Evolutionary conservation across 306 rosid genomes (phyloP).

Genomic region (Fragaria nilgerrensis): DNA sequence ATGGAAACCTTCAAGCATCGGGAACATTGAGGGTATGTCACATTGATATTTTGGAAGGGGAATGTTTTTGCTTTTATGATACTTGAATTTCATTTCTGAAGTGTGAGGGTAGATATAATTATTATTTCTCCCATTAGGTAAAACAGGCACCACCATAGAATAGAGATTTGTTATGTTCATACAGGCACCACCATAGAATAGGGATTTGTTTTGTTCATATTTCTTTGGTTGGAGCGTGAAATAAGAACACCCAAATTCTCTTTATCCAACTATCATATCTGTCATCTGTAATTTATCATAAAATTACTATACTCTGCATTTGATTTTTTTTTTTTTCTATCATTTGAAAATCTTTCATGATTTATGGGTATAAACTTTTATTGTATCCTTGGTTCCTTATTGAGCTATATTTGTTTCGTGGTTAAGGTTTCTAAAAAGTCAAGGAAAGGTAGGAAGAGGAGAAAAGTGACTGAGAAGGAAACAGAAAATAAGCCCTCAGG

Average conservation of each 20-base stretch:
- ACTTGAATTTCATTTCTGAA: background rate
- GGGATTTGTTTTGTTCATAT: background rate
- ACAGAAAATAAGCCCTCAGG: slow-evolving; percentile 33
- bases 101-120: background rate
- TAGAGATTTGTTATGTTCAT: background rate
- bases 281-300: background rate
- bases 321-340: background rate
- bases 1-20: slow-evolving; percentile 82
- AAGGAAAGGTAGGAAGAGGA: slow-evolving; percentile 63
- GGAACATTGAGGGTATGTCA: slow-evolving; percentile 80
- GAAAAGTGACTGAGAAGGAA: slow-evolving; percentile 35
- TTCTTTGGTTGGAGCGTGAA: background rate
- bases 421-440: slow-evolving; percentile 71
- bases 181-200: background rate
- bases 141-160: background rate
- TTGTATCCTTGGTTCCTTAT: background rate
- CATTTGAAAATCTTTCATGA: background rate
- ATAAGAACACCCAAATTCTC: background rate
- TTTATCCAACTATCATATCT: background rate
- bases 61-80: background rate
- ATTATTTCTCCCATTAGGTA: background rate
- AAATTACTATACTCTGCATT: background rate
- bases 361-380: background rate
- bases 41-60: slow-evolving; percentile 7
- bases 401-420: slow-evolving; percentile 10